Conservation (phyloP, 495 filamentous ascomycete genomes). For the Talaromyces borbonicus region DNA sequence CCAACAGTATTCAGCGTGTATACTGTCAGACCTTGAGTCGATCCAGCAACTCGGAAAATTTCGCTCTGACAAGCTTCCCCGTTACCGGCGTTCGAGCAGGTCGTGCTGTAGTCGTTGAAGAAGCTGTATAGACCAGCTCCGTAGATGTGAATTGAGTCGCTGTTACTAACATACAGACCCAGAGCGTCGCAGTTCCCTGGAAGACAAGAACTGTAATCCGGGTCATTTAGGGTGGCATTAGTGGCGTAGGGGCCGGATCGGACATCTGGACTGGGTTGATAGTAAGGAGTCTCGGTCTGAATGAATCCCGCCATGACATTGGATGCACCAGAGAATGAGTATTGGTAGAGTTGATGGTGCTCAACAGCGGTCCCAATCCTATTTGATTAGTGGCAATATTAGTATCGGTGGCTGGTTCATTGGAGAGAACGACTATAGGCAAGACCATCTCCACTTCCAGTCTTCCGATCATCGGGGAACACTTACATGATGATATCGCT, state of each 20-base stretch:
- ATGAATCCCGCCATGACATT: slow-evolving; percentile 67
- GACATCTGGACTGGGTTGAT: slow-evolving; percentile 55
- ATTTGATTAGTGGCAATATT: neutral
- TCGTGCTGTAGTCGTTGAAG: slow-evolving; percentile 50
- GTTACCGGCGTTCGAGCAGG: slow-evolving; percentile 36
- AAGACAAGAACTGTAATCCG: slow-evolving; percentile 44
- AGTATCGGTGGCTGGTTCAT: neutral
- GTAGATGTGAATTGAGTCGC: slow-evolving; percentile 50
- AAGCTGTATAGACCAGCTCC: slow-evolving; percentile 69
- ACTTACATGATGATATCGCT: slow-evolving; percentile 47
- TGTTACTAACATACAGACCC: slow-evolving; percentile 55
- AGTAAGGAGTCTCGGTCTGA: slow-evolving; percentile 76
- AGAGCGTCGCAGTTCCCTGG: slow-evolving; percentile 50
- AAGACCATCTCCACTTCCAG: neutral
- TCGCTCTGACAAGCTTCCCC: slow-evolving; percentile 48
- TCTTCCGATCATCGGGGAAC: neutral
- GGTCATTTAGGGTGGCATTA: slow-evolving; percentile 42
- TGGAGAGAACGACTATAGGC: too few relatives aligned
- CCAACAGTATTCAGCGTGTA: slow-evolving; percentile 46
- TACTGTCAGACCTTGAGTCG: slow-evolving; percentile 21
- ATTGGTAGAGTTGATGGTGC: slow-evolving; percentile 73
- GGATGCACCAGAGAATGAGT: slow-evolving; percentile 60
- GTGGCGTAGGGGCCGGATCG: slow-evolving; percentile 43
- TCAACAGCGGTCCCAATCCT: slow-evolving; percentile 62
- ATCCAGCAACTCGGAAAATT: slow-evolving; percentile 48